Percentiles rank a stretch among this genome's conserved stretches.
These are phyloP conservation scores for Wolfiporia cocos DNA, from an alignment of 1,284 basidiomycete genomes.

Conservation along the genomic window DNA sequence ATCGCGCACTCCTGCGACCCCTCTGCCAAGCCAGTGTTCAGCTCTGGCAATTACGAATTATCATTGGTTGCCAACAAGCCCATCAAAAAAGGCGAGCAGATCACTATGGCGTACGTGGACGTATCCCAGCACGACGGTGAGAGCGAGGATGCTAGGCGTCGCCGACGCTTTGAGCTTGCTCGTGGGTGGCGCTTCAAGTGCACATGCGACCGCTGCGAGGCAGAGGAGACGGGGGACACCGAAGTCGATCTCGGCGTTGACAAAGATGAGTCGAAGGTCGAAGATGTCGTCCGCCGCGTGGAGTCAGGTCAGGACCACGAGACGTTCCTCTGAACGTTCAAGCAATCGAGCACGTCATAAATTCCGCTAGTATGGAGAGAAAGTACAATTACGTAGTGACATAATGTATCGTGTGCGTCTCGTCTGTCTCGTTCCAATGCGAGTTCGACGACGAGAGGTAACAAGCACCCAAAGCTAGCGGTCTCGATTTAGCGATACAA, in stretches of 20 bases:
- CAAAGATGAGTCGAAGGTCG: conserved; percentile 54
- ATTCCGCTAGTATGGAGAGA: too few relatives aligned
- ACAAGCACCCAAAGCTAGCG: background rate
- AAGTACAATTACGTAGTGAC: too few relatives aligned
- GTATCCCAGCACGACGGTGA: conserved; percentile 49
- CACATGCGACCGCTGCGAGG: conserved; percentile 53
- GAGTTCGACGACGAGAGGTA: background rate
- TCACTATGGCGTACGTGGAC: conserved; percentile 72
- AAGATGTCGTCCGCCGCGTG: conserved; percentile 36
- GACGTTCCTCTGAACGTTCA: background rate
- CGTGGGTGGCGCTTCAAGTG: conserved; percentile 78
- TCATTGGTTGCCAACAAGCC: conserved; percentile 57
- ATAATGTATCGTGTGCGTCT: too few relatives aligned
- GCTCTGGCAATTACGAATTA: conserved; percentile 54
- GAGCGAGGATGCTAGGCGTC: conserved; percentile 42
- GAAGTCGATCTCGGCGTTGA: conserved; percentile 34
- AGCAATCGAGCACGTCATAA: too few relatives aligned
- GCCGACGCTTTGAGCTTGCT: conserved; percentile 67
- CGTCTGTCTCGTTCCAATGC: too few relatives aligned
- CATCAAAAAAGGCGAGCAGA: conserved; percentile 66
- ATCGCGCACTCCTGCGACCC: conserved; percentile 69
- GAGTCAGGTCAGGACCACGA: background rate
- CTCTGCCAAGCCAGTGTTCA: conserved; percentile 56
- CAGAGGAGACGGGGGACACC: conserved; percentile 36
- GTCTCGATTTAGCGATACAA: conserved; percentile 10